Evolutionary conservation across 805 yeast genomes (phyloP), one percentile per base, ranked within the genome.

Genomic region (Candida arabinofermentans): DNA sequence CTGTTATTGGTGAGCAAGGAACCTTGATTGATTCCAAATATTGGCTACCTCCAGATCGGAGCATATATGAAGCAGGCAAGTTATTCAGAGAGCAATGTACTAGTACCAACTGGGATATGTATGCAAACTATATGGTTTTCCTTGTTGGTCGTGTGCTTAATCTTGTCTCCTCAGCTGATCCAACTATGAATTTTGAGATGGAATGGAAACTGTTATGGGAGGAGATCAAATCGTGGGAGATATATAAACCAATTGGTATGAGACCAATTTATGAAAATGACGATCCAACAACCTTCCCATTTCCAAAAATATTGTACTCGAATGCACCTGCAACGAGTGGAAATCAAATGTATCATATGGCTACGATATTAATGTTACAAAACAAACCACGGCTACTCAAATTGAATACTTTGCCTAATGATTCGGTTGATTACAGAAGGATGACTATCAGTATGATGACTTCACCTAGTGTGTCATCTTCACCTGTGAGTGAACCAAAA

Each of bases 281-380:
- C 24, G 53, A 51, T 27, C 50, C 51, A 27, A 19, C 34, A 8
- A 27, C 21, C 6, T 33, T 22, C 18, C 13, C 37, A 12, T 70
- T 70, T 39, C 71, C 73, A 2, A 62, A 59, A 24, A 49, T 67
- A 12, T 44, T 69, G 5, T 69, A 58, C 40, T 59, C 64, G 23
- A 67, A 67, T 41, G 67, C 67, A 1, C 68, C 72, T 0, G 69
- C 72, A 0, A 63, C 66, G 7, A 64, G 69, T 3, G 67, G 68
- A 2, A 67, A 66, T 40, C 71, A 67, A 37, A 43, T 68, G 43
- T 67, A 61, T 40, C 73, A 69, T 43, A 66, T 63, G 61, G 66
- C 71, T 1, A 55, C 62, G 32, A 70, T 70, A 13, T 36, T 67
- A 22, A 41, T 69, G 49, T 55, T 64, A 46, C 69, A 67, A 35